Base-by-base conservation (phyloP, 331 rosid genomes). In the Quercus tomentella region DNA sequence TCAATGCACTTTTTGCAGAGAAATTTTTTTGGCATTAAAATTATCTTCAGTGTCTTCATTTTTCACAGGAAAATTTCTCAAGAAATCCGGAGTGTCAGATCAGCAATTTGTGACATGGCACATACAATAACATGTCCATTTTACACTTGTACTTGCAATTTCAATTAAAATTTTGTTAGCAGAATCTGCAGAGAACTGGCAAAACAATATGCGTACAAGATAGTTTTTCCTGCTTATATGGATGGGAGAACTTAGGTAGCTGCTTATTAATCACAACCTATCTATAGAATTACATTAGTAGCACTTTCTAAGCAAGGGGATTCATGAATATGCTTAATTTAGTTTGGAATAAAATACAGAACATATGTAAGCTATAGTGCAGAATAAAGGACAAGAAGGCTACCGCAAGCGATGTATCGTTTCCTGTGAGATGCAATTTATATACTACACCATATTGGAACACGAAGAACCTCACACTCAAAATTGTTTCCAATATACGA, bases 361-460 rank as follows among this genome's bases (percentile, higher is more conserved):
- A 20, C 22, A 65, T 17, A 30, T 65, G 41, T 30, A 41, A 17
- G 22, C 56, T 54, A 76, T 69, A 69, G 37, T 75, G 76, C 6
- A 51, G 75, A 78, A 28, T 30, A 74, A 69, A 79, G 67, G 54
- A 33, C 15, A 74, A 43, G 72, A 67, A 70, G 82, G 56, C 76
- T 96, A 96, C 99, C 92, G 93, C 94, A 60, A 96, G 86, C 52
- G 97, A 96, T 82, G 92, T 96, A 76, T 88, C 82, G 0, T 82
- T 85, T 79, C 89, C 94, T 0, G 97, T 91, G 60, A 93, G 88
- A 80, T 93, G 86, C 70, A 96, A 91, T 87, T 96, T 96, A 86
- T 96, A 96, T 52, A 96, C 99, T 76, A 93, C 60, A 56, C 99
- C 99, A 67, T 89, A 96, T 77, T 96, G 98, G 86, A 96, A 96